Evolutionary conservation across 2,329 filamentous ascomycete genomes (phyloP), one percentile per base, ranked within the genome.

Genomic region (Arthrobotrys entomopaga): DNA sequence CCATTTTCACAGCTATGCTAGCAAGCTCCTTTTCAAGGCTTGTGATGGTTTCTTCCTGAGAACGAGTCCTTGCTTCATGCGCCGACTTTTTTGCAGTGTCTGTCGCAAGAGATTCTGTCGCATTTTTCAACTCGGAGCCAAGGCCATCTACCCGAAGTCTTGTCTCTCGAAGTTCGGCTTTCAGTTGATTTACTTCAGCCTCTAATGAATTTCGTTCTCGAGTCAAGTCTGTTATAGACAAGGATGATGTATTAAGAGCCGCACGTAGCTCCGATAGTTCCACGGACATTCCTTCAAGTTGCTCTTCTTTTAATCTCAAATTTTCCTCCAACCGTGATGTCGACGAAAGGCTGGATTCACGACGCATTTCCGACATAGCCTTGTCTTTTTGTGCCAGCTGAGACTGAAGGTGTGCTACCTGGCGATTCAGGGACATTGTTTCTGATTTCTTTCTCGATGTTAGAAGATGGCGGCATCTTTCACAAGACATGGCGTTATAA

Each of bases 341-440:
- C 7, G 60, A 54, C 24, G 16, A n/a, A 20, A 63, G 2, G n/a
- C 19, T 40, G 13, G 71, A 75, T 10, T 61, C 54, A 24, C 60
- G 65, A 6, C 71, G 71, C 16, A 75, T 65, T 11, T 65, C 71
- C 8, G 40, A n/a, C 7, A 75, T 70, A 0, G 50, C 20, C 16
- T 75, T 75, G 16, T 75, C 71, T 24, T 57, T 75, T 22, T 75
- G 65, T 7, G 46, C 10, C 3, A 69, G 13, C 24, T 75, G 71
- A 26, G 65, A 59, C 19, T 69, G 59, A 5, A 75, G 46, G 34
- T 75, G 71, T 0, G 48, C 29, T 42, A 75, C 42, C 48, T 75
- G 65, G 8, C 71, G 64, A 19, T 46, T 65, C n/a, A 75, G 53
- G 13, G 58, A 48, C 3, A 40, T 50, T 7, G 58, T 42, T 24